phyloP scores from a whole-genome alignment of 208 protist species.

The Acanthamoeba lenticulata region DNA sequence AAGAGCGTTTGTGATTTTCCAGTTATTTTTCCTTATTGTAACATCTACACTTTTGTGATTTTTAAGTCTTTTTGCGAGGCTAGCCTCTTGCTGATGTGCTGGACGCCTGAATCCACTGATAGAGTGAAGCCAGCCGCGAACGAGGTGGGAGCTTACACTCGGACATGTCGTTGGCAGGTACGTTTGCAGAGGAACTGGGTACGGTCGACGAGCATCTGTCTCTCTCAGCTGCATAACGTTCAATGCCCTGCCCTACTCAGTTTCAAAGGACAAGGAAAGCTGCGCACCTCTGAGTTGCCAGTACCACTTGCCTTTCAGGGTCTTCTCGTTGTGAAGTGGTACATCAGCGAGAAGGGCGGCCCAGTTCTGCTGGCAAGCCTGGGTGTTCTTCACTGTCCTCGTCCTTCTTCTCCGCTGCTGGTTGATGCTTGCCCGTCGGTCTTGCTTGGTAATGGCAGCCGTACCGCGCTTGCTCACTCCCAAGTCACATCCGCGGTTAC shows the following conservation, averaged over 20 bases:
- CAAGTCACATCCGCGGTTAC: too few relatives aligned
- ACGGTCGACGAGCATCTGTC: too few relatives aligned
- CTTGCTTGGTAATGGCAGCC: background rate
- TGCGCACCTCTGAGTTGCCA: background rate
- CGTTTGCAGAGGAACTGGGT: too few relatives aligned
- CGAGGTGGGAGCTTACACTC: background rate
- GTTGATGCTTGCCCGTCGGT: background rate
- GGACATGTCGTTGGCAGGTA: too few relatives aligned
- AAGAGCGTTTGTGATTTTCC: too few relatives aligned
- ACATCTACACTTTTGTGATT: too few relatives aligned
- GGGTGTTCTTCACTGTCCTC: too few relatives aligned
- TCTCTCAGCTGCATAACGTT: background rate
- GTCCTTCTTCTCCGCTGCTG: too few relatives aligned
- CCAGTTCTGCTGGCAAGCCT: background rate
- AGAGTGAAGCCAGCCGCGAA: background rate
- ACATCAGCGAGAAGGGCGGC: background rate
- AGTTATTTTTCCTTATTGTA: too few relatives aligned
- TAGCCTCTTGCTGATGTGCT: too few relatives aligned
- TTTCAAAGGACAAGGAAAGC: background rate
- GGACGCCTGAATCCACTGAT: constrained; percentile 20
- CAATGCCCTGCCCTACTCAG: background rate
- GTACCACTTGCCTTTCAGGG: constrained; percentile 19
- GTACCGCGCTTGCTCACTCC: too few relatives aligned
- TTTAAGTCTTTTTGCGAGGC: too few relatives aligned
- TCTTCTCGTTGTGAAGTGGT: background rate